Evolutionary conservation across 495 filamentous ascomycete species (phyloP), one percentile per base, ranked within the genome.

Genomic region (Aspergillus steynii): DNA sequence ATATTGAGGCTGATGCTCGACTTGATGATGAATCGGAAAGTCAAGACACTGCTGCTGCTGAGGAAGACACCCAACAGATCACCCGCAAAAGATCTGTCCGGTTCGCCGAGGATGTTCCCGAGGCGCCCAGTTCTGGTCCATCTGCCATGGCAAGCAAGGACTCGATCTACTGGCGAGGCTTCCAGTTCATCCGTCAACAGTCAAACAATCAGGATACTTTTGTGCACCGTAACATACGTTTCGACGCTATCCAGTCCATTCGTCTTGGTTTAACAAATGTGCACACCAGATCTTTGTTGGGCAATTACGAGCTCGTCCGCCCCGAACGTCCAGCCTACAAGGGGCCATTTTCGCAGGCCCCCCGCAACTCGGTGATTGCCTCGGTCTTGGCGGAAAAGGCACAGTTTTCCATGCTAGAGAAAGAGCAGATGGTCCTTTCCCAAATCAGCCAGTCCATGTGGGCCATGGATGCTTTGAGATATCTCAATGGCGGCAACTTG

Each of bases 111-210:
- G 74, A 76, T 9, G 71, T 83, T 6, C 78, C 80, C 15, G 70
- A 80, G 32, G 67, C 71, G 50, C 72, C 66, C 32, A 78, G 71
- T 37, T 71, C 67, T 27, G 53, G 42, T 14, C 73, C 72, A n/a
- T 60, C 73, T 28, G 50, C 65, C 56, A 80, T 65, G 50, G 71
- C 68, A 71, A 80, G 68, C 79, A 77, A 87, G 68, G 91, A 96
- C 66, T 88, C 89, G 1, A 90, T 93, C n/a, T 97, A 95, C 71
- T 93, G 94, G 81, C 88, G 91, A 61, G 92, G 92, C 29, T 97
- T 97, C 71, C 87, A 90, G 61, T 85, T 88, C 50, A 79, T 89
- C 50, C 75, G 85, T 50, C 80, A 85, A 34, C 79, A 79, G 48
- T 83, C 83, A 29, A 82, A 78, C 58, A 76, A 80, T 54, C 75